phyloP scores from a whole-genome alignment of 1,284 basidiomycete species.

The Melampsora larici-populina region DNA sequence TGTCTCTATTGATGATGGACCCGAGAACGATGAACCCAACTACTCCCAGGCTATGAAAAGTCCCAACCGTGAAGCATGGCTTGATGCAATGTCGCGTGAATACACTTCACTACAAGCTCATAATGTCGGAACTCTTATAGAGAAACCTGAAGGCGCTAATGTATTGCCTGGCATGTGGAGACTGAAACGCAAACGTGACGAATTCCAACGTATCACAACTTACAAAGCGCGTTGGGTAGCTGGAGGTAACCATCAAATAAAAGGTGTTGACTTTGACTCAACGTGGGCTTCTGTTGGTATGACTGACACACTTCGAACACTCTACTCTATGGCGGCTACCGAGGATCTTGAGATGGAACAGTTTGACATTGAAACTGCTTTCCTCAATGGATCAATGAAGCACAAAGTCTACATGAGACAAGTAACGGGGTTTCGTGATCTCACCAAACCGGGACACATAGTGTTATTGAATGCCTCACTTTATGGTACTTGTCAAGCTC shows the following conservation, averaged over 20 bases:
- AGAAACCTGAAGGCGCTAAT: too few relatives aligned
- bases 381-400: too few relatives aligned
- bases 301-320: too few relatives aligned
- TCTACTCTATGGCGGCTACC: too few relatives aligned
- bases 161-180: too few relatives aligned
- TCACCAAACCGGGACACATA: background rate
- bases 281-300: too few relatives aligned
- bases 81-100: background rate
- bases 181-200: background rate
- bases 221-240: too few relatives aligned
- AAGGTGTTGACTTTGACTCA: too few relatives aligned
- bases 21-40: background rate
- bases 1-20: too few relatives aligned
- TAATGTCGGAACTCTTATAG: background rate
- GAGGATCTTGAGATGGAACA: background rate
- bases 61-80: background rate
- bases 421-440: background rate
- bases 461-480: background rate
- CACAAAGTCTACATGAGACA: background rate
- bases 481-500: constrained; percentile 16
- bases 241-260: background rate
- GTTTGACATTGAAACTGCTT: too few relatives aligned
- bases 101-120: background rate
- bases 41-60: background rate
- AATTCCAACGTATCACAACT: too few relatives aligned